A percentile compares a stretch with the other conserved stretches of the same genome.
These are phyloP conservation scores for Leishmania mexicana DNA, from an alignment of 208 protist species.

Conservation along the genomic window DNA sequence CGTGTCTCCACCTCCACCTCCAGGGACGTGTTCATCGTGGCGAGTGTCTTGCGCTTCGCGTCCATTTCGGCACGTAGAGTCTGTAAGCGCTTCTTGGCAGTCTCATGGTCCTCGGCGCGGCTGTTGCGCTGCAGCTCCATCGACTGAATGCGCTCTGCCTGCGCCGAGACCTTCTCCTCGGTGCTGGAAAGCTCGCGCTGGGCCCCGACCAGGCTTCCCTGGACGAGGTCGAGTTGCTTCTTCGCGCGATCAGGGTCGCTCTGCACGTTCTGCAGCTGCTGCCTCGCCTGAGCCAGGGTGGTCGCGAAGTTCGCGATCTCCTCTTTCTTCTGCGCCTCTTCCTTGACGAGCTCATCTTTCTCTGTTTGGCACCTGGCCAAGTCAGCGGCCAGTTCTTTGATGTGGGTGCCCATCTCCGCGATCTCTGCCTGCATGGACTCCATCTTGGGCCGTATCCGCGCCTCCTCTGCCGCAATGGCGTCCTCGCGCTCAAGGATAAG, in stretches of 20 bases:
- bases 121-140: slow-evolving; percentile 82
- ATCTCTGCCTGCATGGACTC: slow-evolving; percentile 78
- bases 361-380: slow-evolving; percentile 47
- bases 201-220: slow-evolving; percentile 59
- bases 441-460: slow-evolving; percentile 84
- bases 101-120: slow-evolving; percentile 61
- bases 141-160: slow-evolving; percentile 67
- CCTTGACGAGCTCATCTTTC: slow-evolving; percentile 44
- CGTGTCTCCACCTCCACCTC: slow-evolving; percentile 81
- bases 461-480: slow-evolving; percentile 87
- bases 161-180: slow-evolving; percentile 70
- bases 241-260: slow-evolving; percentile 78
- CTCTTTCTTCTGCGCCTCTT: slow-evolving; percentile 63
- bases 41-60: slow-evolving; percentile 85
- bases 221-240: slow-evolving; percentile 82
- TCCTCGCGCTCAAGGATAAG: slow-evolving; percentile 89
- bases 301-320: slow-evolving; percentile 58
- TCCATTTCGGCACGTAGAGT: slow-evolving; percentile 70
- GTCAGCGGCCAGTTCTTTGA: slow-evolving; percentile 61
- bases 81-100: slow-evolving; percentile 67
- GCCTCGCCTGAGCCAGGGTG: slow-evolving; percentile 61
- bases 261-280: slow-evolving; percentile 80
- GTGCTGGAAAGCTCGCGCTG: slow-evolving; percentile 62
- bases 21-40: slow-evolving; percentile 82
- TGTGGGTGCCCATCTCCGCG: slow-evolving; percentile 68